Evolutionary conservation across 305 asterid species (phyloP).

Genomic region (Fraxinus greggii): DNA sequence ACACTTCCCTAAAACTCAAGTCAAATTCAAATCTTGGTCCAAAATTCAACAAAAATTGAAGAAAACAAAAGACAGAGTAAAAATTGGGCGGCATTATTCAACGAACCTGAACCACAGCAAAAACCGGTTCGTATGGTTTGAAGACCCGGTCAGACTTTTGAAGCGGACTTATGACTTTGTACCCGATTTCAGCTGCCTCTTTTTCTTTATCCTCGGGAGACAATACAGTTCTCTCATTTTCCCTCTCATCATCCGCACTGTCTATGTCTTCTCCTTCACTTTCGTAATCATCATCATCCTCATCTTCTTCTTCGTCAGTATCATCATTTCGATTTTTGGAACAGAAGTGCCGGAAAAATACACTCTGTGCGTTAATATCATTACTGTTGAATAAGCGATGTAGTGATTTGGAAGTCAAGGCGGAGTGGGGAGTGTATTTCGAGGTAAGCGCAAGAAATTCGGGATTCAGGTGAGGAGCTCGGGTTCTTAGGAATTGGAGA

Average conservation of each 20-base stretch:
- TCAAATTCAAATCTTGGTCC: background rate
- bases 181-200: slow-evolving; percentile 84
- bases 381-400: slow-evolving; percentile 19
- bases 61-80: background rate
- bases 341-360: slow-evolving; percentile 35
- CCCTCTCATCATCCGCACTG: slow-evolving; percentile 16
- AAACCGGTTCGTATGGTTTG: slow-evolving; percentile 69
- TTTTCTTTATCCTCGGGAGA: slow-evolving; percentile 57
- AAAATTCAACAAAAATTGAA: background rate
- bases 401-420: slow-evolving; percentile 19
- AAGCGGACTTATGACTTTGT: slow-evolving; percentile 72
- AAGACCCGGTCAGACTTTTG: slow-evolving; percentile 57
- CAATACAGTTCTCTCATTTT: slow-evolving; percentile 27
- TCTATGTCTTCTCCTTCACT: slow-evolving; percentile 27
- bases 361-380: slow-evolving; percentile 15
- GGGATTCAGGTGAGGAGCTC: slow-evolving; percentile 27
- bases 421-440: slow-evolving; percentile 24
- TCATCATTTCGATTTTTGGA: slow-evolving; percentile 30
- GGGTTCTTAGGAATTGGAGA: slow-evolving; percentile 36
- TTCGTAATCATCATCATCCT: slow-evolving; percentile 42
- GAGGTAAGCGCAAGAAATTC: slow-evolving; percentile 31
- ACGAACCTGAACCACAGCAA: slow-evolving; percentile 83
- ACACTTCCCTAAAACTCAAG: background rate
- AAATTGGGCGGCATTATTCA: background rate
- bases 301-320: slow-evolving; percentile 28